Evolutionary conservation across 2,329 filamentous ascomycete genomes (phyloP), one percentile per base, ranked within the genome.

Genomic region (Lasiodiplodia theobromae): DNA sequence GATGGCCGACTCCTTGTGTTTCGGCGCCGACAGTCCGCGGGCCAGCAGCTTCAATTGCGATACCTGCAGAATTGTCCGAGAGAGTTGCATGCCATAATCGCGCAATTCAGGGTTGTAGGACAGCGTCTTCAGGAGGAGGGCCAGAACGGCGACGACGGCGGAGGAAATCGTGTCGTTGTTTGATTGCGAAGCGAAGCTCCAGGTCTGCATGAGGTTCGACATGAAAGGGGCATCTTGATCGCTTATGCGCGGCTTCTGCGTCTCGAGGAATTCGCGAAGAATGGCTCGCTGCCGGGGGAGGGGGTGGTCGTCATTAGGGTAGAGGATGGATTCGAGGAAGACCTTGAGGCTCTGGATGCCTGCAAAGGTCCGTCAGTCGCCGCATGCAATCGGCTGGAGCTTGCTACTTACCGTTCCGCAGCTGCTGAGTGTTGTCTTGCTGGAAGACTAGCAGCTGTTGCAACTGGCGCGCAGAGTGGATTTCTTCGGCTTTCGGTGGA

Each of bases 1-100:
- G 70, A 97, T 94, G 69, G 98, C 84, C 78, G 92, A 93, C 49
- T 94, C 93, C 76, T 96, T 97, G 58, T 89, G 86, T 78, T 93
- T 94, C 28, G 92, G 90, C 0, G 92, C 89, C 3, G 92, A 91
- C 21, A 98, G 82, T 69, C 93, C 93, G 69, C 90, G 89, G 38
- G 92, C 89, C 28, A 98, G 82, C 3, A 97, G 86, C 73, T 94
- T 93, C 71, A 94, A 85, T 72, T 97, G 93, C 31, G 90, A 88
- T 71, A 91, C 91, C 74, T 94, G 91, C 34, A 99, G 82, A 52
- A 98, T 82, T 18, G 92, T 92, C 72, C 92, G 92, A 77, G 93
- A 94, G 58, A 99, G 85, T 37, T 91, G 88, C 7, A 93, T 82
- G 11, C 94, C 95, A 73, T 92, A 88, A 2, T 92, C 86, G 2